A percentile compares a stretch with the other conserved stretches of the same genome.
These are phyloP conservation scores for Colletotrichum spaethianum DNA, from an alignment of 2,329 filamentous ascomycete genomes.

Conservation along the genomic window DNA sequence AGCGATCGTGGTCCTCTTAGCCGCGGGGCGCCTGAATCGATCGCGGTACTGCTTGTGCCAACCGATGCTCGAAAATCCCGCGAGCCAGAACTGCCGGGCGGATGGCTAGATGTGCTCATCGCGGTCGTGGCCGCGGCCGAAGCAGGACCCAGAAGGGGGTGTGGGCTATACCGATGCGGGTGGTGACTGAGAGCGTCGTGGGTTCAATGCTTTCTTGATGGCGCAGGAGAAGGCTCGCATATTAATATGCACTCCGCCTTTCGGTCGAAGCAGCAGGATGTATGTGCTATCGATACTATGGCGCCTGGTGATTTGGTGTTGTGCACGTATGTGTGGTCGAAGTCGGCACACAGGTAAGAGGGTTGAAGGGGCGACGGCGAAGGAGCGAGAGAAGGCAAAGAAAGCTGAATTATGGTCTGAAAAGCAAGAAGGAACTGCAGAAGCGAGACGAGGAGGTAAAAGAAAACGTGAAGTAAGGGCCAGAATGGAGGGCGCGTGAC, in stretches of 20 bases:
- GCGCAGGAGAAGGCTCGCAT: constrained; percentile 35
- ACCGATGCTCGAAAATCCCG: constrained; percentile 40
- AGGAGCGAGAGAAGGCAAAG: constrained; percentile 19
- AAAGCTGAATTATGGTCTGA: not conserved
- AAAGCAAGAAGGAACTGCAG: not conserved
- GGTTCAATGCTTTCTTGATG: constrained; percentile 37
- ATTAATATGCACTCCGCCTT: constrained; percentile 38
- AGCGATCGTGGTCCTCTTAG: constrained; percentile 45
- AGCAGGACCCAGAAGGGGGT: constrained; percentile 9
- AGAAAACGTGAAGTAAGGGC: constrained; percentile 11
- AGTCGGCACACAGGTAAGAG: not conserved
- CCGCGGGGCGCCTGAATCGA: constrained; percentile 38
- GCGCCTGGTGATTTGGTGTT: not conserved
- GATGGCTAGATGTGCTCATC: constrained; percentile 40
- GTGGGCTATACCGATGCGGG: constrained; percentile 24
- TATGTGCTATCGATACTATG: constrained; percentile 28
- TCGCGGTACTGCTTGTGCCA: constrained; percentile 41
- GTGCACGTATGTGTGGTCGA: constrained; percentile 7
- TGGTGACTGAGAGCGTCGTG: constrained; percentile 25
- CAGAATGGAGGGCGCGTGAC: constrained; percentile 32
- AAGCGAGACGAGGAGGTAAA: constrained; percentile 3
- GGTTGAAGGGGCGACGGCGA: not conserved
- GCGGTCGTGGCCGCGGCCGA: constrained; percentile 32
- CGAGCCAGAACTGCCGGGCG: constrained; percentile 42
- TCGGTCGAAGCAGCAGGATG: constrained; percentile 18